These are phyloP conservation scores for Xanthoceras sorbifolium DNA, from an alignment of 345 rosid species.

Conservation along the genomic window DNA sequence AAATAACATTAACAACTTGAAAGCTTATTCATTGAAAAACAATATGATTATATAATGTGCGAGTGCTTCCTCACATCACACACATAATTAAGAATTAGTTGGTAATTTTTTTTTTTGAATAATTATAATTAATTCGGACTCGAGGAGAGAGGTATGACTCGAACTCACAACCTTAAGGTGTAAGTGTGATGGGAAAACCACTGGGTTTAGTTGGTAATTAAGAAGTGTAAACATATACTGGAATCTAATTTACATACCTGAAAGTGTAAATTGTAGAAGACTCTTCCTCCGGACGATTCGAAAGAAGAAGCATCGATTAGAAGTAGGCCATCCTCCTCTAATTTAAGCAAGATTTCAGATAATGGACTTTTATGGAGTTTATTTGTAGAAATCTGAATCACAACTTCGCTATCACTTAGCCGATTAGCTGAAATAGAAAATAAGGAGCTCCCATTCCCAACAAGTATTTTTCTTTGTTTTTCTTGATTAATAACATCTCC, in stretches of 20 bases:
- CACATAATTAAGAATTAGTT: background rate
- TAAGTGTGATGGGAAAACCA: no score
- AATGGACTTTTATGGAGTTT: conserved; percentile 22
- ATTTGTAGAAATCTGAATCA: conserved; percentile 42
- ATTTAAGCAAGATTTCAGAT: conserved; percentile 43
- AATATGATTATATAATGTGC: background rate
- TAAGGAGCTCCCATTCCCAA: background rate
- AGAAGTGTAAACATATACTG: no score
- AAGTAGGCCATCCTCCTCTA: conserved; percentile 48
- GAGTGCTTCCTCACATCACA: background rate
- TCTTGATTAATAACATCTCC: conserved; percentile 16
- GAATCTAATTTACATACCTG: conserved; percentile 38
- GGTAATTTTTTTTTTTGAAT: no score
- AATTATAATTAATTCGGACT: no score
- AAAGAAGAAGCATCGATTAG: conserved; percentile 57
- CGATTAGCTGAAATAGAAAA: conserved; percentile 36
- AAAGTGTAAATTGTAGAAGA: conserved; percentile 56
- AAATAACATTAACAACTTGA: background rate
- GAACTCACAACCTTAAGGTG: no score
- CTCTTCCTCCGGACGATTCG: conserved; percentile 46
- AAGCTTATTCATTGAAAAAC: background rate
- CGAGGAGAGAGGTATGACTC: no score
- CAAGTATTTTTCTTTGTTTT: conserved; percentile 24
- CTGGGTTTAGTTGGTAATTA: no score
- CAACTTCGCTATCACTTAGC: conserved; percentile 49